Evolutionary conservation across 73 alveolate genomes (phyloP), one percentile per base, ranked within the genome.

Genomic region (Durusdinium trenchii): DNA sequence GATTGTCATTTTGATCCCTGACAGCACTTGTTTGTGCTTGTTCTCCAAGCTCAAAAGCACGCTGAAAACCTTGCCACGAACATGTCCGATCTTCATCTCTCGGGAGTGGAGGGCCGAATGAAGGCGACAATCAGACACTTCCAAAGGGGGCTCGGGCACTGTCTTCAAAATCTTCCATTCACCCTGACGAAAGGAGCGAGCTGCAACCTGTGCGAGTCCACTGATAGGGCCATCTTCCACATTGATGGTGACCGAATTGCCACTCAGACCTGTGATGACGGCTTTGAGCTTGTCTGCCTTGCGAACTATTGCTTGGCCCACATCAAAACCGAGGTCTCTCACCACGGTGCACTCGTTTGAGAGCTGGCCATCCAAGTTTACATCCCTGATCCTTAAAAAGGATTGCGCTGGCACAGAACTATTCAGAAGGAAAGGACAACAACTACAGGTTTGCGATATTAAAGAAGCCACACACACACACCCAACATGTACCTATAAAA

Each of bases 281-380:
- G 45, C 90, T 62, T 7, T 46, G 90, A 79, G 6, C 90, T 79
- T 79, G 64, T 79, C 90, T 38, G 40, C 30, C 64, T 79, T 79
- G 6, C 90, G 43, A 60, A 20, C 10, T 20, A 79, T 45, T 23
- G 16, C 2, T 45, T 26, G 40, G 45, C 90, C 90, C 10, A 45
- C 90, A 10, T 45, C 62, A 46, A 79, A 79, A 6, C 90, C 90
- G 20, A 45, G 26, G 64, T 79, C 90, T 45, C 32, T 2, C 67
- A 79, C 43, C 64, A 79, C 10, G 36, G 40, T 7, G 46, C 6
- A 60, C 62, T 79, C 45, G 64, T 79, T 18, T 35, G 28, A 28
- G 64, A 79, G 20, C 26, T 42, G 12, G 64, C 90, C 90, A 43
- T 79, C 90, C 1, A 12, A 10, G 64, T 32, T 50, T 12, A 79